Base-by-base conservation (phyloP, 2,329 filamentous ascomycete species). In the Fusarium tuaranense region DNA sequence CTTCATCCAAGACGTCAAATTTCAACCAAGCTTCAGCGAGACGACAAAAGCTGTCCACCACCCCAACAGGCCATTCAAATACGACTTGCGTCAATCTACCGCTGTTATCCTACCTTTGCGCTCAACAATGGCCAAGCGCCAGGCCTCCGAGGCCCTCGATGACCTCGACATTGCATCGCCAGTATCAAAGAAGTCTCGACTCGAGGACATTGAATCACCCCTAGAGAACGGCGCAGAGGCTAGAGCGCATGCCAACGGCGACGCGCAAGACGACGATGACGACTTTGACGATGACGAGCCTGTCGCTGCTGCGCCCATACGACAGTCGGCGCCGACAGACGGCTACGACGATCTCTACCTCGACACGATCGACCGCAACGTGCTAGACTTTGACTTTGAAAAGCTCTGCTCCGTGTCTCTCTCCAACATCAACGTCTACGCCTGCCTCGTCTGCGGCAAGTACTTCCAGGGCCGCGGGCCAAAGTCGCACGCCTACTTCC, bases 341-440 rank as follows among this genome's bases (percentile, higher is more conserved):
- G 96, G 96, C 72, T 99, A 98, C 86, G 92, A 93, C 79, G 96
- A 99, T 82, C 91, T 99, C 32, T 99, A 99, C 83, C 93, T 99
- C 77, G 97, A 99, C 86, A 98, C 97, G 14, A 97, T 99, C 84
- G 92, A 98, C 83, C 94, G 97, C 79, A 91, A 92, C 80, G 92
- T 98, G 57, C 92, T 98, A 67, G 97, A 99, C 84, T 98, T 98
- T 82, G 97, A 99, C 84, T 99, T 99, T 82, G 97, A 99, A 82
- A 99, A 99, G 87, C 91, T 98, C 14, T 99, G 97, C 85, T 98
- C 96, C 27, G 89, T 99, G 76, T 97, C 95, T 38, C 89, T 99
- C 9, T 98, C 95, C 59, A 98, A 98, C 82, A 98, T 98, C 86
- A 99, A 99, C 81, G 95, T 99, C 53, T 99, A 99, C 83, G 97